Base-by-base conservation (phyloP, 768 basidiomycete genomes). In the Trichaptum fuscoviolaceum region DNA sequence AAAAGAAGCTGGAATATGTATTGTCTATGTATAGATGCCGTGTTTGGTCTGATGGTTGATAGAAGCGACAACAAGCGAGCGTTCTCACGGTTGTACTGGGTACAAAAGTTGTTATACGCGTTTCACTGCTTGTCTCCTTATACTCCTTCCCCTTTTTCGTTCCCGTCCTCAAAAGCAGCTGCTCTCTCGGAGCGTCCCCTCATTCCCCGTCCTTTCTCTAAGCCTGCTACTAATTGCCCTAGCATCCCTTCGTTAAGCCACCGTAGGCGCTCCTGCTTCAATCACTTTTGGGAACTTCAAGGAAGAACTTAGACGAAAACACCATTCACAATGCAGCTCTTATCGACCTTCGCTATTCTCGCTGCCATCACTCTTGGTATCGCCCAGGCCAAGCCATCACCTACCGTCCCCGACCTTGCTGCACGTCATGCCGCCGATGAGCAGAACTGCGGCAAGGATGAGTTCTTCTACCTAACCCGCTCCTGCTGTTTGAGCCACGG, bases 401-500 rank as follows among this genome's bases (percentile, higher is more conserved):
- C 59, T 15, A 61, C 59, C 42, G 10, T 52, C 42, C 15, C 42
- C 24, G 24, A 61, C 15, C 25, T 61, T 24, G 9, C 25, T 61
- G 23, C 17, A 12, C 59, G 59, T 61, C 2, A 4, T 18, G 59
- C 25, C 12, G 24, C 10, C 18, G 59, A 34, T 18, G 3, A 3
- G 25, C 4, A 61, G 24, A 20, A 34, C 59, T 34, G 25, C 24
- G 59, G 59, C 30, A 61, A 61, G 30, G 30, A 34, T 26, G 63
- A 63, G 36, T 63, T 63, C 63, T 63, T 24, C 34, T 63, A 25
- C 34, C 34, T 25, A 6, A 30, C 18, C 9, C 63, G 26, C 24
- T 24, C 26, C 63, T 63, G 63, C 63, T 63, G 63, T n/a, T 35
- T 63, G 27, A 26, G 17, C 34, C 63, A 63, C 63, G 36, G 36